phyloP scores from a whole-genome alignment of 306 rosid species.

The Fagus crenata region DNA sequence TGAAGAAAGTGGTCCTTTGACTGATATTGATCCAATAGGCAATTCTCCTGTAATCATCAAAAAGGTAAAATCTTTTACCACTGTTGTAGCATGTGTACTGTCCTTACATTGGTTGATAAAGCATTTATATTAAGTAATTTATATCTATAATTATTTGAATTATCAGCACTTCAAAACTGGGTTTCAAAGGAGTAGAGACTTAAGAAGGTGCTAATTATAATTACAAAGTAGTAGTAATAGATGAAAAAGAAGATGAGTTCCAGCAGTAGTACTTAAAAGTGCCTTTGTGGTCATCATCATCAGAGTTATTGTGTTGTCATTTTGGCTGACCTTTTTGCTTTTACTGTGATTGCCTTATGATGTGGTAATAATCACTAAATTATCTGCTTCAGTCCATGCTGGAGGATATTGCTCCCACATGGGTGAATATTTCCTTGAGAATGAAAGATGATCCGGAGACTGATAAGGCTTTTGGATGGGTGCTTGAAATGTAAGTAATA shows the following conservation, averaged over 20 bases:
- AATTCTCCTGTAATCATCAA: conserved; percentile 90
- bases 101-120: not conserved
- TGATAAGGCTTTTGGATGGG: conserved; percentile 95
- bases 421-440: conserved; percentile 86
- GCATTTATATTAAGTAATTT: not conserved
- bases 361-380: conserved; percentile 31
- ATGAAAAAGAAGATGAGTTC: not conserved
- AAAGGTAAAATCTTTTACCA: conserved; percentile 52
- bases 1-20: conserved; percentile 71
- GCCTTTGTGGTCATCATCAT: not conserved
- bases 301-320: not conserved
- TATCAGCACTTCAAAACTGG: not conserved
- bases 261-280: not conserved
- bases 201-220: not conserved
- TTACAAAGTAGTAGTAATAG: not conserved
- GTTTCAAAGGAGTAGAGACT: not conserved
- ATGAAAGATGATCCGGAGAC: conserved; percentile 86
- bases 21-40: conserved; percentile 86
- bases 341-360: conserved; percentile 12
- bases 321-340: conserved; percentile 5
- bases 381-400: conserved; percentile 57
- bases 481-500: conserved; percentile 87
- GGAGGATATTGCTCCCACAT: conserved; percentile 97
- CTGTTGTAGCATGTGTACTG: not conserved
- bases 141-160: not conserved